A percentile compares a stretch with the other conserved stretches of the same genome.
phyloP scores from a whole-genome alignment of 495 filamentous ascomycete species.

The Ramalina peruviana region DNA sequence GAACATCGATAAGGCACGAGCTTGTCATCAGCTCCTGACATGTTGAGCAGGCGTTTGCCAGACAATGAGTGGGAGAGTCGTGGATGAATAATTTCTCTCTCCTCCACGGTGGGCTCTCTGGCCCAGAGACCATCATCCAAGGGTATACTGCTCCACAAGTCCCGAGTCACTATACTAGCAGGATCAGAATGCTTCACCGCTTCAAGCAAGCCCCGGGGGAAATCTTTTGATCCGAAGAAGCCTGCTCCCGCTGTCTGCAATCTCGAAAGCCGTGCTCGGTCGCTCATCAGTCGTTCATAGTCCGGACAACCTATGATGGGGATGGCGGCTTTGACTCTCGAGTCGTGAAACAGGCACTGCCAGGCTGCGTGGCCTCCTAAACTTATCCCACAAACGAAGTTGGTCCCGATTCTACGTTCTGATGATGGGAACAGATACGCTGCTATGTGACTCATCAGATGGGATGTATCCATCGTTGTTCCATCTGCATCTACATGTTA shows the following conservation, averaged over 20 bases:
- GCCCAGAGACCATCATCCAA: conserved; percentile 4
- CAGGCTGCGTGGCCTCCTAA: conserved; percentile 84
- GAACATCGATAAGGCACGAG: conserved; percentile 66
- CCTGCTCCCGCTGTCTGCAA: conserved; percentile 37
- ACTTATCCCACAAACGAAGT: conserved; percentile 69
- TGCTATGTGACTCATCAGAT: conserved; percentile 59
- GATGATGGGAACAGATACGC: conserved; percentile 53
- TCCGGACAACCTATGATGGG: conserved; percentile 84
- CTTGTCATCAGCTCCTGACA: conserved; percentile 67
- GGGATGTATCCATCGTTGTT: conserved; percentile 58
- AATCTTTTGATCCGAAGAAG: conserved; percentile 64
- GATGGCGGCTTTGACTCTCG: conserved; percentile 59
- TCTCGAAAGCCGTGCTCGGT: conserved; percentile 64
- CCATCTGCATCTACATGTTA: conserved; percentile 35
- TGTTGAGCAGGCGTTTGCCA: conserved; percentile 63
- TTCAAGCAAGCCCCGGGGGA: conserved; percentile 51
- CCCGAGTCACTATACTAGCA: conserved; percentile 38
- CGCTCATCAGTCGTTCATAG: conserved; percentile 60
- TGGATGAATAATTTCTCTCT: conserved; percentile 28
- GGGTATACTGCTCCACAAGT: neutral
- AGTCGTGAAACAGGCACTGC: conserved; percentile 65
- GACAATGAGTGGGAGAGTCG: conserved; percentile 35
- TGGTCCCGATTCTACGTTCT: conserved; percentile 41
- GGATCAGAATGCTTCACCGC: conserved; percentile 53
- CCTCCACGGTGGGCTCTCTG: conserved; percentile 27